Evolutionary conservation across 169 alveolate species (phyloP).

Genomic region (Plasmodium cynomolgi): DNA sequence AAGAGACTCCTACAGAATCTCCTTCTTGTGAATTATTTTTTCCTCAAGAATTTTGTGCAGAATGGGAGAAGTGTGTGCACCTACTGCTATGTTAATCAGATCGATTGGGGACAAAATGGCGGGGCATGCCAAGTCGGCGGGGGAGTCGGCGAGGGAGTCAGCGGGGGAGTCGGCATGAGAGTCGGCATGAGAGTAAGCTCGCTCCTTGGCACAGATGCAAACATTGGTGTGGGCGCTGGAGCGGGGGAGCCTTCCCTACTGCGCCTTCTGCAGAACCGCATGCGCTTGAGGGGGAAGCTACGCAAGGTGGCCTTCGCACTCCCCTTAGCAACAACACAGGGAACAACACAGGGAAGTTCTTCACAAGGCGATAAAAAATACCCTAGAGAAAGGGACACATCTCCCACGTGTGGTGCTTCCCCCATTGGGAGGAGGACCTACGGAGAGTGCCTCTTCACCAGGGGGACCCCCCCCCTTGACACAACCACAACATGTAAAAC

Average conservation of each 20-base stretch:
- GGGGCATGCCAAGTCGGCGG: background rate
- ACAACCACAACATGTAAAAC: background rate
- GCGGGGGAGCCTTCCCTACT: background rate
- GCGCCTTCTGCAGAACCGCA: background rate
- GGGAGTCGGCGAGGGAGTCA: too few relatives aligned
- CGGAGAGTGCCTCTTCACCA: background rate
- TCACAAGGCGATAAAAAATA: background rate
- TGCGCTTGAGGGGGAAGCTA: background rate
- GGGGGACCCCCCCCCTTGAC: background rate
- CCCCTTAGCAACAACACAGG: background rate
- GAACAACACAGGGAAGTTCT: background rate
- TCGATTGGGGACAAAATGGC: background rate
- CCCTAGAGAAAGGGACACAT: background rate
- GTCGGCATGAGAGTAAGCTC: too few relatives aligned
- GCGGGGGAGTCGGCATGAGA: too few relatives aligned
- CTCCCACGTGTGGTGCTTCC: background rate
- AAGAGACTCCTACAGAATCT: slow-evolving; percentile 4
- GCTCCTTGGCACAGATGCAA: background rate
- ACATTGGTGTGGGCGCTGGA: background rate
- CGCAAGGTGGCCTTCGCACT: background rate
- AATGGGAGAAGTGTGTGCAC: slow-evolving; percentile 12
- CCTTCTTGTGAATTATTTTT: slow-evolving; percentile 42
- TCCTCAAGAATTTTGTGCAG: slow-evolving; percentile 7
- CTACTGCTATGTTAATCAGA: slow-evolving; percentile 23
- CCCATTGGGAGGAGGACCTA: background rate